These are phyloP conservation scores for Erysimum cheiri DNA, from an alignment of 441 rosid species.

Conservation along the genomic window DNA sequence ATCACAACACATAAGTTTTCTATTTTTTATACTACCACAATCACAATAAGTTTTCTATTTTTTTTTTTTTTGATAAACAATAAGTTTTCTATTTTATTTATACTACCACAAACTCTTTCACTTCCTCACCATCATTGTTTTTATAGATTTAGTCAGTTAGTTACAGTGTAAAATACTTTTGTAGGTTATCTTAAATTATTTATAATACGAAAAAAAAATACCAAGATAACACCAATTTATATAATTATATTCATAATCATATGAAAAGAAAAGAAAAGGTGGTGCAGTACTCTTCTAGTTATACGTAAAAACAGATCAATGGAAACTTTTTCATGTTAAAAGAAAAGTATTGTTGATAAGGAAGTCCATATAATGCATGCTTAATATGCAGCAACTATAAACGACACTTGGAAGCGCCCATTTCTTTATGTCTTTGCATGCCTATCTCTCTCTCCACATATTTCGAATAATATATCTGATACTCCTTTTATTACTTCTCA, in stretches of 20 bases:
- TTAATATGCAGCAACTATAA: constrained; percentile 34
- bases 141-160: background rate
- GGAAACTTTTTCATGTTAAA: background rate
- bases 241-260: too few relatives aligned
- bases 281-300: background rate
- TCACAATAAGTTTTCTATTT: too few relatives aligned
- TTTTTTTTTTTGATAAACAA: too few relatives aligned
- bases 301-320: background rate
- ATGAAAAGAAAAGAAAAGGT: background rate
- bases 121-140: background rate
- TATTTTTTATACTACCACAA: too few relatives aligned
- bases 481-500: background rate
- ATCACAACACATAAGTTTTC: background rate
- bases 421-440: constrained; percentile 11
- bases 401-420: constrained; percentile 21
- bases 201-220: background rate
- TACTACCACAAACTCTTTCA: background rate
- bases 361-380: constrained; percentile 46
- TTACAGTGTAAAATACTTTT: too few relatives aligned
- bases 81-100: background rate
- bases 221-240: background rate
- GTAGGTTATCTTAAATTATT: too few relatives aligned
- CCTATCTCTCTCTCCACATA: background rate
- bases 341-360: background rate
- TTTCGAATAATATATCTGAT: background rate